These are phyloP conservation scores for Neonectria ditissima DNA, from an alignment of 2,329 filamentous ascomycete genomes.

Conservation along the genomic window DNA sequence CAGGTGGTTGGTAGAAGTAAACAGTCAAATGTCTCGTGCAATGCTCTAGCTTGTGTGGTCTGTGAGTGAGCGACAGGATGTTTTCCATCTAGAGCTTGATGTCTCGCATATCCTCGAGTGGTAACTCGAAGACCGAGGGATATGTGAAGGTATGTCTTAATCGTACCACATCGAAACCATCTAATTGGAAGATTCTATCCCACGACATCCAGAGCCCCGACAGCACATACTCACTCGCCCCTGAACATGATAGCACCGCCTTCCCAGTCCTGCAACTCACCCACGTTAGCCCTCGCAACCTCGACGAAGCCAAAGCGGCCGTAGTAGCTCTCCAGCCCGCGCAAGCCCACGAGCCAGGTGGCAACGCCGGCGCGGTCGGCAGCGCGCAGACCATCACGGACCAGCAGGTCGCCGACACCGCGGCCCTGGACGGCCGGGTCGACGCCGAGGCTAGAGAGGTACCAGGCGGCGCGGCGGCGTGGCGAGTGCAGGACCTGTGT, in stretches of 20 bases:
- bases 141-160: too few species aligned
- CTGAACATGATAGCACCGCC: conserved; percentile 54
- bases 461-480: conserved; percentile 49
- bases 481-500: conserved; percentile 43
- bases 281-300: conserved; percentile 52
- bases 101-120: too few species aligned
- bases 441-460: conserved; percentile 51
- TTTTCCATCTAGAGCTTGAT: too few species aligned
- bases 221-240: conserved; percentile 39
- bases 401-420: conserved; percentile 48
- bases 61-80: background rate
- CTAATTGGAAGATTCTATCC: too few species aligned
- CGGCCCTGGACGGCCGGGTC: conserved; percentile 47
- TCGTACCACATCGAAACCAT: too few species aligned
- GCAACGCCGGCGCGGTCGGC: conserved; percentile 46
- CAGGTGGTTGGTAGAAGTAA: conserved; percentile 19
- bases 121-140: too few species aligned
- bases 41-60: background rate
- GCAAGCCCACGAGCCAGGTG: conserved; percentile 50
- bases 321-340: conserved; percentile 49
- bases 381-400: conserved; percentile 46
- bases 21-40: conserved; percentile 15
- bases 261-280: conserved; percentile 51
- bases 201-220: too few species aligned
- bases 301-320: conserved; percentile 49